Evolutionary conservation across 768 basidiomycete genomes (phyloP), one percentile per base, ranked within the genome.

Genomic region (Xanthoconium stramineum): DNA sequence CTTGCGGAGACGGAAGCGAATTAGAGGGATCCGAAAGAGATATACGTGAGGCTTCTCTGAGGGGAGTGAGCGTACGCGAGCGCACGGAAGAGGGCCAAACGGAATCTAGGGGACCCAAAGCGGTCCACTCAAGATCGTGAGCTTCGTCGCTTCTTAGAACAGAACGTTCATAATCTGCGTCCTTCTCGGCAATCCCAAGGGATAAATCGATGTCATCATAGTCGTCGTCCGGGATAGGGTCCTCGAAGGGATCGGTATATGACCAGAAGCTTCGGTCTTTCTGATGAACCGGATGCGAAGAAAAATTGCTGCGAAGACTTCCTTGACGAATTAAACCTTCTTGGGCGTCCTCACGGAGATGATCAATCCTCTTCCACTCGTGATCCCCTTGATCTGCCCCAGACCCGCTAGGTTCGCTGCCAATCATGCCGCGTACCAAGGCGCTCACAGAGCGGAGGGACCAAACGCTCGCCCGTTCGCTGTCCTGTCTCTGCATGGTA

Each of bases 201-300:
- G 37, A 53, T 36, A 64, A 47, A 40, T 61, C 29, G 58, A 57
- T 56, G 30, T 40, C 49, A 43, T 53, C 57, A 42, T 65, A 60
- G 17, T 58, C 61, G 15, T 67, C 59, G 36, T 66, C 65, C 14
- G 40, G 57, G n/a, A 52, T 42, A 29, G 59, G 62, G 50, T 78
- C 72, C 30, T 67, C 57, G 55, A 75, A 78, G 0, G 76, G 82
- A 63, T 86, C 83, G 24, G 64, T 65, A 61, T 85, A 83, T 64
- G 59, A 71, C 65, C 65, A 69, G 57, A 49, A 45, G 28, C 60
- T 63, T 35, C 40, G 59, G 4, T 61, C 64, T 45, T 47, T 52
- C 49, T 52, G 57, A 51, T 48, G 58, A 17, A 38, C 47, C 55
- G 53, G 47, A 39, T 39, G 56, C 40, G 52, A 59, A 33, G 58